phyloP scores from a whole-genome alignment of 2,329 filamentous ascomycete species.

The Fusarium redolens region DNA sequence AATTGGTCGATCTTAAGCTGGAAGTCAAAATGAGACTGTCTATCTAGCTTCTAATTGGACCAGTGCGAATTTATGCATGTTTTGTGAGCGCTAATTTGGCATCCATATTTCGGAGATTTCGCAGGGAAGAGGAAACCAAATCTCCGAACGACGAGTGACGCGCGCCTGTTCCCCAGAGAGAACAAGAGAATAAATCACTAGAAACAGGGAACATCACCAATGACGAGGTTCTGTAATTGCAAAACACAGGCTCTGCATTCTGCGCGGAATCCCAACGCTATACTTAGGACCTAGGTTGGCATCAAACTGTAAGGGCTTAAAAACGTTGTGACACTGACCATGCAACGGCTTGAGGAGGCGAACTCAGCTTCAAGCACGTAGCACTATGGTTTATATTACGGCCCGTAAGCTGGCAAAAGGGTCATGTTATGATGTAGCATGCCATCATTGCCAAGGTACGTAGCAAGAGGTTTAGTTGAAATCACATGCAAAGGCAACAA shows the following conservation, averaged over 20 bases:
- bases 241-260: background rate
- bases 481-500: background rate
- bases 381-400: background rate
- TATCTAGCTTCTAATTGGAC: constrained; percentile 33
- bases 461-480: background rate
- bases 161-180: background rate
- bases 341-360: constrained; percentile 17
- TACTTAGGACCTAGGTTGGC: background rate
- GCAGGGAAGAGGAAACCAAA: constrained; percentile 37
- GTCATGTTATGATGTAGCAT: background rate
- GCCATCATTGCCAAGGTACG: background rate
- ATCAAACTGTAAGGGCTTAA: background rate
- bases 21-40: constrained; percentile 18
- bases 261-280: constrained; percentile 15
- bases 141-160: constrained; percentile 37
- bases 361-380: constrained; percentile 5
- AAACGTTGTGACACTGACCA: constrained; percentile 8
- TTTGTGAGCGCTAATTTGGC: constrained; percentile 33
- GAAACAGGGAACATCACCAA: constrained; percentile 28
- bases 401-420: background rate
- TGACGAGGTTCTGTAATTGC: constrained; percentile 20
- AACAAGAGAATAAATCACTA: background rate
- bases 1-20: constrained; percentile 20
- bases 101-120: constrained; percentile 34
- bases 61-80: constrained; percentile 15